Percentiles rank a stretch among this genome's conserved stretches.
Conservation (phyloP, 805 yeast species). For the Candida glaebosa region DNA sequence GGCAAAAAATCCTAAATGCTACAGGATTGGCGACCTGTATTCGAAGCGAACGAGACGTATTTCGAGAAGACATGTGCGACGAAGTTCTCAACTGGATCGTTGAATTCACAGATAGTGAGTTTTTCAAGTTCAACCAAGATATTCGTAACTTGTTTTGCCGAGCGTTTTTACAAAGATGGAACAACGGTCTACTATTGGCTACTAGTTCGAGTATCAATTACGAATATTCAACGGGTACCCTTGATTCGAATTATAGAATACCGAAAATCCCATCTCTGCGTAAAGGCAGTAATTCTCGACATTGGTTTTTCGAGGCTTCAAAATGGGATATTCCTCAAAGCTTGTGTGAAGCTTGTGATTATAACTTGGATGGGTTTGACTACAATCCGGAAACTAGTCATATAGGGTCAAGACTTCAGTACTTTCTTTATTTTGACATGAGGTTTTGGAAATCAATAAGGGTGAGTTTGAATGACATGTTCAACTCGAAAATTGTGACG, state of each 20-base stretch:
- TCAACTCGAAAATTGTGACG: constrained; percentile 61
- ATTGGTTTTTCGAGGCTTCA: constrained; percentile 40
- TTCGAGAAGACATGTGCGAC: constrained; percentile 77
- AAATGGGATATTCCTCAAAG: constrained; percentile 47
- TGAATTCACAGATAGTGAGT: constrained; percentile 52
- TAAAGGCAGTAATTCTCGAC: constrained; percentile 11
- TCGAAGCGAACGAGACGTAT: constrained; percentile 62
- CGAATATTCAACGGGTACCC: constrained; percentile 26
- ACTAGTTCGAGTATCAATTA: constrained; percentile 6
- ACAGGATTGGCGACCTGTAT: constrained; percentile 69
- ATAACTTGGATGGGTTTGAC: constrained; percentile 29
- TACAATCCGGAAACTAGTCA: constrained; percentile 22
- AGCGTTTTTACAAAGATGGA: constrained; percentile 63
- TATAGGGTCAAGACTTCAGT: constrained; percentile 57
- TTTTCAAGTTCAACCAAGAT: constrained; percentile 46
- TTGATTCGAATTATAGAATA: constrained; percentile 32
- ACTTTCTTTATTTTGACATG: constrained; percentile 61
- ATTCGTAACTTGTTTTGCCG: constrained; percentile 51
- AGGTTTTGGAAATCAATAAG: constrained; percentile 69
- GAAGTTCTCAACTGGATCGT: constrained; percentile 66
- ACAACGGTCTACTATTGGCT: constrained; percentile 37
- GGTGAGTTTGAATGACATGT: constrained; percentile 55
- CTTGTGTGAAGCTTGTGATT: constrained; percentile 46
- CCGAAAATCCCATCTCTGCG: constrained; percentile 29
- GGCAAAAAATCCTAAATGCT: constrained; percentile 53